Conservation (phyloP, 805 yeast genomes). For the Wickerhamiella domercqiae region DNA sequence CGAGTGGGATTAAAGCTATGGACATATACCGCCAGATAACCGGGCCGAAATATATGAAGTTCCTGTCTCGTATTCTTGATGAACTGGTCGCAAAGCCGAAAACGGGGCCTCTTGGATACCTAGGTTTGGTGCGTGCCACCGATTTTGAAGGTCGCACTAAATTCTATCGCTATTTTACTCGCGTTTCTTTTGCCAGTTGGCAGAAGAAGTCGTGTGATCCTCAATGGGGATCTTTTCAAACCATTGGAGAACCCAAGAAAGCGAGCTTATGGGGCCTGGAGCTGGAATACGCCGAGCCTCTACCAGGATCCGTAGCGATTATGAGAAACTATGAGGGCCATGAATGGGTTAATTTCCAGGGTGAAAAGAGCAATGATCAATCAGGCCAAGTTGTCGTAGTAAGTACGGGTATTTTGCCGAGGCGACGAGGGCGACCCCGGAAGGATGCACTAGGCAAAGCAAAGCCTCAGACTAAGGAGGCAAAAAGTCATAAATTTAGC, state of each 20-base stretch:
- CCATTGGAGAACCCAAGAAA: background rate
- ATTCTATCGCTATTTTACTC: slow-evolving; percentile 49
- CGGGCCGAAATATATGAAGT: slow-evolving; percentile 40
- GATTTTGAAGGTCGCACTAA: slow-evolving; percentile 64
- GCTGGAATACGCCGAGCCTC: slow-evolving; percentile 5
- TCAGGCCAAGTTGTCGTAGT: background rate
- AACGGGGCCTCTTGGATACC: slow-evolving; percentile 18
- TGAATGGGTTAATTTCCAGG: background rate
- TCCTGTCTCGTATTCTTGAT: slow-evolving; percentile 38
- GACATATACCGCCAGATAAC: slow-evolving; percentile 34
- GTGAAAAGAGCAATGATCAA: background rate
- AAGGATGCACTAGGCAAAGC: background rate
- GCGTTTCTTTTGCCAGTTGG: background rate
- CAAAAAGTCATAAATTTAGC: background rate
- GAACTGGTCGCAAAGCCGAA: slow-evolving; percentile 25
- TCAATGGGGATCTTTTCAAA: slow-evolving; percentile 20
- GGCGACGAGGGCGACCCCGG: slow-evolving; percentile 1
- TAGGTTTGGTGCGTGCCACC: slow-evolving; percentile 40
- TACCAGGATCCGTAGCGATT: slow-evolving; percentile 9
- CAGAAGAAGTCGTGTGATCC: slow-evolving; percentile 16
- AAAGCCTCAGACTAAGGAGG: background rate
- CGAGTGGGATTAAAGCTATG: slow-evolving; percentile 45
- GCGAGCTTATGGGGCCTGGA: no score
- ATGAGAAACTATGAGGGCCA: slow-evolving; percentile 6
- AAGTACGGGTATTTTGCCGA: background rate